A percentile compares a stretch with the other conserved stretches of the same genome.
phyloP scores from a whole-genome alignment of 2,329 filamentous ascomycete species.

The Talaromyces sp. region DNA sequence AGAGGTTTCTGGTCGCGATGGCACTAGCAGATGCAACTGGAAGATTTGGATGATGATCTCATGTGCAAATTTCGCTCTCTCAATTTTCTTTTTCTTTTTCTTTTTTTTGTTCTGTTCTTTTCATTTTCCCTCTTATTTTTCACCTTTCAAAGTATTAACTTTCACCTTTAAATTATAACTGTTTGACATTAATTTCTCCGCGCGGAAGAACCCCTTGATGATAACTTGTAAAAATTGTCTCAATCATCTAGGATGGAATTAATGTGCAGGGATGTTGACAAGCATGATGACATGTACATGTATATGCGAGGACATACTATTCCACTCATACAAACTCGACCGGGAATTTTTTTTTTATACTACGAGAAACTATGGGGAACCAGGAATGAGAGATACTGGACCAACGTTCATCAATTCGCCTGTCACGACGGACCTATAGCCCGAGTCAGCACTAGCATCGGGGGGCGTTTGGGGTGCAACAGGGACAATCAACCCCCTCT shows the following conservation, averaged over 20 bases:
- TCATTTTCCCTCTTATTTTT: too few relatives aligned
- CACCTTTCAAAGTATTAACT: too few relatives aligned
- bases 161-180: too few relatives aligned
- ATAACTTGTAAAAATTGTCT: too few relatives aligned
- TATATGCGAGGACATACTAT: too few relatives aligned
- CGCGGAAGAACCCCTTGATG: too few relatives aligned
- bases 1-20: constrained; percentile 4
- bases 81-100: neutral
- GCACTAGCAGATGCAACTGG: neutral
- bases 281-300: too few relatives aligned
- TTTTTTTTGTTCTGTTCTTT: neutral
- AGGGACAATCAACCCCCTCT: neutral
- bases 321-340: too few relatives aligned
- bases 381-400: neutral
- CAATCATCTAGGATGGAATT: too few relatives aligned
- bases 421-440: constrained; percentile 7
- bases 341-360: too few relatives aligned
- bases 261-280: too few relatives aligned
- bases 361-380: neutral
- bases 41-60: neutral
- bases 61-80: neutral
- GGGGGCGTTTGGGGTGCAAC: neutral
- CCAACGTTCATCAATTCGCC: neutral
- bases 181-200: too few relatives aligned
- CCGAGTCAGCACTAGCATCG: constrained; percentile 17